Evolutionary conservation across 1,284 basidiomycete genomes (phyloP), one percentile per base, ranked within the genome.

Genomic region (Abortiporus biennis): DNA sequence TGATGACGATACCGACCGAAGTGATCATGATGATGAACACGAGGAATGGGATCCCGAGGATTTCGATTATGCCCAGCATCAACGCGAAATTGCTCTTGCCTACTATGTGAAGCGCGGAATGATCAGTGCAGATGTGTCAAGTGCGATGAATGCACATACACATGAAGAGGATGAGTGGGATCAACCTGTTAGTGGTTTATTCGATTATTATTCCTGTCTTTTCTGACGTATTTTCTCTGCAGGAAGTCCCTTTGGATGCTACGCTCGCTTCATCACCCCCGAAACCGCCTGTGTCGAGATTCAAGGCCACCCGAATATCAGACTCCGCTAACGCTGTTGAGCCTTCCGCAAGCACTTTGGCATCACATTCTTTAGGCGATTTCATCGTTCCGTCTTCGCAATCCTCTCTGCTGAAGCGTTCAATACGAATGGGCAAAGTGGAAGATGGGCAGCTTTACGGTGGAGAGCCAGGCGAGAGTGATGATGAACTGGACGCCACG

Each of bases 81-180:
- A 86, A 48, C 77, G 84, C 22, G 84, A 86, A 56, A 71, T 87
- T 47, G 79, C 80, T n/a, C 54, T 86, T 29, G 77, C 77, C 46
- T 87, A 88, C 55, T 71, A 82, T 54, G 64, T 70, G 48, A 80
- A 78, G 54, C 74, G 82, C 39, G 63, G 61, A 15, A 66, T 64
- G 11, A 69, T 87, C 36, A 76, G 77, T 1, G 62, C 70, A 24
- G 72, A 72, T 36, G 70, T 74, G 29, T 63, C 71, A 9, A 63
- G 64, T 30, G 75, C 70, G 4, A 68, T 83, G 65, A 65, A 65
- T 42, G 64, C 65, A 8, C 71, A 73, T 52, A 59, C 62, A 24
- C 69, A 73, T 47, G 61, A 66, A 15, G 57, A 66, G 34, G 47
- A 69, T 39, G 68, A 68, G 30, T 66, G 65, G 58, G 61, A 71